Conservation (phyloP, 2,329 filamentous ascomycete species). For the Penicillium griseofulvum region DNA sequence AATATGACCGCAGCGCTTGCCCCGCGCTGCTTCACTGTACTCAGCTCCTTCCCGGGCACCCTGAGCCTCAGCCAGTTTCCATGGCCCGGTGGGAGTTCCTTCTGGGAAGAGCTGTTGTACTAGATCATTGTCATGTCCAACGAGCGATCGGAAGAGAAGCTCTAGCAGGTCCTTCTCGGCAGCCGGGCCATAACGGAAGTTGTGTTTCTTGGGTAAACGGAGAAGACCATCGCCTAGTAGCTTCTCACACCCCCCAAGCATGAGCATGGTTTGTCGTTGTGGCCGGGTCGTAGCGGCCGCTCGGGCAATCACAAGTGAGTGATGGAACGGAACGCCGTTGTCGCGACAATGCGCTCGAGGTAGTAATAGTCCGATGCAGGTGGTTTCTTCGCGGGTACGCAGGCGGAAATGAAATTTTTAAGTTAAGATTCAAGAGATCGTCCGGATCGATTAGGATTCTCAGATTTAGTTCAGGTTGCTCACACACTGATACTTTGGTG, state of each 20-base stretch:
- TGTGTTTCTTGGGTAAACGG: constrained; percentile 69
- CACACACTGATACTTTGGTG: constrained; percentile 16
- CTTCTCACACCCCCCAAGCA: constrained; percentile 62
- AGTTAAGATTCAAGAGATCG: not conserved
- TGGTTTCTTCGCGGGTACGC: not conserved
- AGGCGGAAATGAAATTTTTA: not conserved
- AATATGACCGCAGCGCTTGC: constrained; percentile 94
- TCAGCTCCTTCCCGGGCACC: constrained; percentile 92
- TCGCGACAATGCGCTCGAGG: constrained; percentile 11
- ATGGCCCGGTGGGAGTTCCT: constrained; percentile 61
- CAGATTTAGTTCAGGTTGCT: constrained; percentile 4
- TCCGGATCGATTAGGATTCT: not conserved
- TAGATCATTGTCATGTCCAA: constrained; percentile 70
- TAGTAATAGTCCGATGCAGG: constrained; percentile 6
- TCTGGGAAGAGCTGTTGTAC: constrained; percentile 79
- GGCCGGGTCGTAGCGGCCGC: constrained; percentile 25
- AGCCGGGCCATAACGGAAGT: constrained; percentile 70
- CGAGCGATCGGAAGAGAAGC: constrained; percentile 83
- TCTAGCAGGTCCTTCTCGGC: constrained; percentile 71
- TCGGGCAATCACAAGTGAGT: constrained; percentile 19
- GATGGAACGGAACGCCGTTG: constrained; percentile 10
- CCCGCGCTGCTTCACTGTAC: constrained; percentile 86
- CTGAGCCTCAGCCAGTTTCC: constrained; percentile 83
- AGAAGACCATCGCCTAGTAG: constrained; percentile 81
- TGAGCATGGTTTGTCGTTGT: constrained; percentile 32